Base-by-base conservation (phyloP, 495 filamentous ascomycete species). In the Talaromyces trachyspermus region DNA sequence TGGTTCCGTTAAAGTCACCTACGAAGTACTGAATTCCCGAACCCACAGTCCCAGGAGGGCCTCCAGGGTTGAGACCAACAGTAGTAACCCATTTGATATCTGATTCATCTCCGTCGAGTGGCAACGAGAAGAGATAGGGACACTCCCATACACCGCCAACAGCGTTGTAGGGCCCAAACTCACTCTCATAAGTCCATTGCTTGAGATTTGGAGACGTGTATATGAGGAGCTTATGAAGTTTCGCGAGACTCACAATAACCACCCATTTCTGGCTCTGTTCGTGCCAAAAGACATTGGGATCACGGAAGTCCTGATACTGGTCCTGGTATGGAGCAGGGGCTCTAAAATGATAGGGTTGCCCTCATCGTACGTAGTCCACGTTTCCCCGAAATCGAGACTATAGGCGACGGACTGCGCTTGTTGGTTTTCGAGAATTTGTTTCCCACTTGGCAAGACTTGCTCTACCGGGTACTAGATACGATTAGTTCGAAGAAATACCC, bases 101-200 rank as follows among this genome's bases (percentile, higher is more conserved):
- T 7, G 49, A 49, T 18, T 61, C 50, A 17, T 61, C 49, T 2
- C 41, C 64, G 23, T 70, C 56, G 1, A 65, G 29, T 2, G 54
- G 43, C 4, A 72, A 46, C 0, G 61, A 54, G 36, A 72, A 68
- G 29, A 83, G 52, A 44, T 72, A 76, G 15, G 77, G 77, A 38
- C 76, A 79, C 54, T 83, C 78, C 64, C 77, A 81, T 29, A 76
- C 74, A 2, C 78, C 66, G 1, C 75, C 77, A n/a, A 77, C 56
- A 3, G 55, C 62, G 19, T 76, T 77, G 23, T 65, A 57, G 15
- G 71, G 68, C 0, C 72, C 66, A 54, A 83, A 81, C 38, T 79
- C 78, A 32, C 75, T 77, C 12, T 58, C 66, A 24, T 66, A 59
- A 0, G 66, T 68, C 79, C 79, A 83, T 32, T 67, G 54, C 37